phyloP scores from a whole-genome alignment of 768 basidiomycete species.

The Xerocomellus amylosporus region DNA sequence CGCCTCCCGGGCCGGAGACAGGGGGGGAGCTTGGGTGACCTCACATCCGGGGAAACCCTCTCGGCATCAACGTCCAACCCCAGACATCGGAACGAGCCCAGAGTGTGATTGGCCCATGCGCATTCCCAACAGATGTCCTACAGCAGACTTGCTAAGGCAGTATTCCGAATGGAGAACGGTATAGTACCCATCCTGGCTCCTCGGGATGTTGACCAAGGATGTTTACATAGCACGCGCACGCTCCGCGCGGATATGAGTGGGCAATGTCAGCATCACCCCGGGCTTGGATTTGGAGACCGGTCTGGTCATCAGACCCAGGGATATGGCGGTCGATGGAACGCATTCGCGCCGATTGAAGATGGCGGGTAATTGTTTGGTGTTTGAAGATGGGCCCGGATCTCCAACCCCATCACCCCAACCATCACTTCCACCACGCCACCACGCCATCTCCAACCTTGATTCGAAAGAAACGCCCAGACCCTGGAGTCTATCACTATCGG shows the following conservation, averaged over 20 bases:
- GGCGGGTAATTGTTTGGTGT: neutral
- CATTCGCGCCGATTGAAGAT: neutral
- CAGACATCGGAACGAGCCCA: neutral
- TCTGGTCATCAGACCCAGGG: neutral
- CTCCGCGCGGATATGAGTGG: conserved; percentile 2
- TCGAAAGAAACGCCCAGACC: conserved; percentile 3
- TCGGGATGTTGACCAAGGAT: neutral
- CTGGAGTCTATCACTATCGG: conserved; percentile 15
- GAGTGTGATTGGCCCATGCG: neutral
- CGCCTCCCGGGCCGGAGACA: neutral
- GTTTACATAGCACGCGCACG: neutral
- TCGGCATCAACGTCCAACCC: neutral
- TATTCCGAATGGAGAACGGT: neutral
- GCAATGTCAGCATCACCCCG: neutral
- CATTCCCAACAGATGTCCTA: neutral
- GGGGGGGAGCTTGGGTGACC: neutral
- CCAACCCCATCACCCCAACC: neutral
- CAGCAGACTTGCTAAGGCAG: neutral
- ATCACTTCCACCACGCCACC: neutral
- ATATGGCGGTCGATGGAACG: neutral
- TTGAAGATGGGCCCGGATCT: neutral
- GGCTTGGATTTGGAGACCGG: neutral
- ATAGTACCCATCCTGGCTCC: neutral
- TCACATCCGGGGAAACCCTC: neutral
- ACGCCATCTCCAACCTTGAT: neutral